phyloP scores from a whole-genome alignment of 352 stramenopile genomes.

The Pythium monospermum region DNA sequence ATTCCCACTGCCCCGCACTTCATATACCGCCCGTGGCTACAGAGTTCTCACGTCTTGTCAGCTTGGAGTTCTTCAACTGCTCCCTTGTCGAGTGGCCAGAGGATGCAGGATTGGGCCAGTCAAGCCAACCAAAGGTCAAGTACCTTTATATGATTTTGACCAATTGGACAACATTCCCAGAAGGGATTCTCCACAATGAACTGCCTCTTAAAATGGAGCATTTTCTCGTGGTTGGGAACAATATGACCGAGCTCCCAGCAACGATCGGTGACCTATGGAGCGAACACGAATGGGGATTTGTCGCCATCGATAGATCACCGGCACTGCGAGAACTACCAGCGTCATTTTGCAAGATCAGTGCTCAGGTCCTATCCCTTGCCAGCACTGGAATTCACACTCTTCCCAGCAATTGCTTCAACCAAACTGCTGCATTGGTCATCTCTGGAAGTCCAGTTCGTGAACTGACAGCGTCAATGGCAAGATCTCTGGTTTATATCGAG shows the following conservation, averaged over 20 bases:
- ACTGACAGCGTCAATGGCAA: no score
- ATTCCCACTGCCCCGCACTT: slow-evolving; percentile 16
- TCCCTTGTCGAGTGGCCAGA: slow-evolving; percentile 10
- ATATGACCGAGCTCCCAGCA: neutral
- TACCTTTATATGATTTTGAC: neutral
- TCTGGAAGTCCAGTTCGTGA: no score
- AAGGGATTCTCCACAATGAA: neutral
- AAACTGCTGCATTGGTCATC: no score
- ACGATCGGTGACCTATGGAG: slow-evolving; percentile 9
- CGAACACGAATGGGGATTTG: neutral
- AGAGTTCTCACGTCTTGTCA: slow-evolving; percentile 2
- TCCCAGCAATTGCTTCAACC: no score
- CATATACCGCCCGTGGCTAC: slow-evolving; percentile 1
- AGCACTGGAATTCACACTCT: no score
- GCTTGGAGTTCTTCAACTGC: slow-evolving; percentile 8
- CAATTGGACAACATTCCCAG: slow-evolving; percentile 1
- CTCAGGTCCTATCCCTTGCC: neutral
- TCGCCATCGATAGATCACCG: neutral
- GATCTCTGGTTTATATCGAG: no score
- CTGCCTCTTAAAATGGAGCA: slow-evolving; percentile 6
- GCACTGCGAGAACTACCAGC: neutral
- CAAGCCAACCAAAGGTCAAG: neutral
- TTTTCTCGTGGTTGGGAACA: no score
- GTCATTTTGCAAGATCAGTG: neutral
- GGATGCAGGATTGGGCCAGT: neutral